phyloP scores from a whole-genome alignment of 208 protist species.

The Wallacemonas sp. region DNA sequence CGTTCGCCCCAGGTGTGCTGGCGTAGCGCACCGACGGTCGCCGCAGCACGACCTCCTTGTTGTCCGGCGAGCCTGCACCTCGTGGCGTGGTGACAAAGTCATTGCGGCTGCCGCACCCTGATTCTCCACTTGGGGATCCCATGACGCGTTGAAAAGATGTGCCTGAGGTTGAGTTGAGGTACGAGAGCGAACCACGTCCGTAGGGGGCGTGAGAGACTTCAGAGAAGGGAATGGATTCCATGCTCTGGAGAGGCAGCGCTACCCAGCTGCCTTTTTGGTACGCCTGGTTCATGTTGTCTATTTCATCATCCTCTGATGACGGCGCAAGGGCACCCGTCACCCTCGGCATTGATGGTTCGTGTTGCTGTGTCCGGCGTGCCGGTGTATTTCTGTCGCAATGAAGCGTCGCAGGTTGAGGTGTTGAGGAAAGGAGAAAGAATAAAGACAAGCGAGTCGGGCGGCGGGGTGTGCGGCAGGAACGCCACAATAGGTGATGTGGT shows the following conservation, averaged over 20 bases:
- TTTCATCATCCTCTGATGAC: conserved; percentile 3
- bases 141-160: background rate
- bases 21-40: too few species aligned
- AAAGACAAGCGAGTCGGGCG: too few species aligned
- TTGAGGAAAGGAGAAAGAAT: background rate
- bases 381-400: too few species aligned
- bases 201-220: conserved; percentile 43
- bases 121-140: background rate
- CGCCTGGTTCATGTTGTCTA: conserved; percentile 4
- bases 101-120: background rate
- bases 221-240: conserved; percentile 45
- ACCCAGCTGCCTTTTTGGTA: conserved; percentile 23
- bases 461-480: too few species aligned
- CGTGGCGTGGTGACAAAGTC: background rate
- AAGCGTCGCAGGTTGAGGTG: background rate
- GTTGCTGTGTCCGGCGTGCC: too few species aligned
- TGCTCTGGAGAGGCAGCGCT: conserved; percentile 25
- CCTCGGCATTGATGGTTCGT: background rate
- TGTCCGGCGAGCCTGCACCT: too few species aligned
- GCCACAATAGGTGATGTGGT: too few species aligned
- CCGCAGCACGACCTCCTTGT: too few species aligned
- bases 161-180: conserved; percentile 20
- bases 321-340: background rate
- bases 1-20: too few species aligned
- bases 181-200: conserved; percentile 28